Percentiles rank a stretch among this genome's conserved stretches.
These are phyloP conservation scores for Aspergillus candidus DNA, from an alignment of 2,329 filamentous ascomycete species.

Conservation along the genomic window DNA sequence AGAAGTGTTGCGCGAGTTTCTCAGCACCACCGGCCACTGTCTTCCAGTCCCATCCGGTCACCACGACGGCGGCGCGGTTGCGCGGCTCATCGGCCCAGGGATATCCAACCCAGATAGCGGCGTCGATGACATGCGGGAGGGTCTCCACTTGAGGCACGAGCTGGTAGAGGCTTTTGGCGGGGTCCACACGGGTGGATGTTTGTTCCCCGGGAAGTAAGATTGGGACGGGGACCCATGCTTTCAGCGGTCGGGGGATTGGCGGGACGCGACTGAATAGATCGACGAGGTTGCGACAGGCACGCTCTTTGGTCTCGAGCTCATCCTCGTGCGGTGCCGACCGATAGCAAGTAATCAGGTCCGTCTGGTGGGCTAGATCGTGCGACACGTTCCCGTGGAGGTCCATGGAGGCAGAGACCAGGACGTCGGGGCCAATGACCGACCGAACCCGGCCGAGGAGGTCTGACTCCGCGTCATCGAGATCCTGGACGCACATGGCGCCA, in stretches of 20 bases:
- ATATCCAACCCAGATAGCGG: conserved; percentile 52
- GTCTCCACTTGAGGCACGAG: conserved; percentile 43
- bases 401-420: conserved; percentile 51
- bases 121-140: conserved; percentile 42
- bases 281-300: conserved; percentile 48
- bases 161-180: conserved; percentile 47
- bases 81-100: conserved; percentile 52
- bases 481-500: conserved; percentile 51
- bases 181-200: conserved; percentile 50
- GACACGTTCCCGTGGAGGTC: conserved; percentile 53
- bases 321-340: conserved; percentile 50
- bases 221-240: conserved; percentile 50
- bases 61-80: conserved; percentile 46
- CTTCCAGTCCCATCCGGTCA: conserved; percentile 46
- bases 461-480: conserved; percentile 44
- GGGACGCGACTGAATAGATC: conserved; percentile 26
- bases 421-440: conserved; percentile 40
- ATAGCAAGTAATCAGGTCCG: conserved; percentile 50
- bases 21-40: conserved; percentile 39
- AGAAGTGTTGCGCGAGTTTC: conserved; percentile 44
- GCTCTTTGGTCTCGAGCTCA: conserved; percentile 45
- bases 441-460: conserved; percentile 45
- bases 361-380: conserved; percentile 43
- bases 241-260: conserved; percentile 34
- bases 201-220: conserved; percentile 51